These are phyloP conservation scores for Trichocladium antarcticum DNA, from an alignment of 495 filamentous ascomycete species.

Conservation along the genomic window DNA sequence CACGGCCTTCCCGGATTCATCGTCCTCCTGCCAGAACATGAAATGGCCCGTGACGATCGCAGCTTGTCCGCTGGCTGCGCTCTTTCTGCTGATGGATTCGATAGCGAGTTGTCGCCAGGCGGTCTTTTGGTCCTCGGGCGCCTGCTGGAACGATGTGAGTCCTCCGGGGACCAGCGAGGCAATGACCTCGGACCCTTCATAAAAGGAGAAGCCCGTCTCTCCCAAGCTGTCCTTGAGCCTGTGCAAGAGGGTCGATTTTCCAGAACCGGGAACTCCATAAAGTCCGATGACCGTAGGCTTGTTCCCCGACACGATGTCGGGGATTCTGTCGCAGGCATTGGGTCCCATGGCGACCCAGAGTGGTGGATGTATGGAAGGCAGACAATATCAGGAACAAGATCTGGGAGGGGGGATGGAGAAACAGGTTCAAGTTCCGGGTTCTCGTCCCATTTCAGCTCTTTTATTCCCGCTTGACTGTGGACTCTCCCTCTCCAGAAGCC, in stretches of 20 bases:
- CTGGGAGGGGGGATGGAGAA: too few relatives aligned
- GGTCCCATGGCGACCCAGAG: background rate
- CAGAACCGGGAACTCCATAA: slow-evolving; percentile 52
- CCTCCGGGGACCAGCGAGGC: slow-evolving; percentile 38
- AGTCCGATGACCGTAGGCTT: slow-evolving; percentile 44
- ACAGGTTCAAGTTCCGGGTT: too few relatives aligned
- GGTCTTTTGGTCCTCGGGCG: slow-evolving; percentile 33
- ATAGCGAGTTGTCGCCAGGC: slow-evolving; percentile 41
- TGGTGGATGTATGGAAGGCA: too few relatives aligned
- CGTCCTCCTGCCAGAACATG: slow-evolving; percentile 47
- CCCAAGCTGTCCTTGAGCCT: slow-evolving; percentile 33
- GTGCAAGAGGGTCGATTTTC: slow-evolving; percentile 44
- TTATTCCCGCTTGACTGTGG: background rate
- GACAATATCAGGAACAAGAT: too few relatives aligned
- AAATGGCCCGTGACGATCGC: slow-evolving; percentile 50
- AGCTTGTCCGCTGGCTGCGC: slow-evolving; percentile 24
- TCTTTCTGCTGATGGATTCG: slow-evolving; percentile 33
- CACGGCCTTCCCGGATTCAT: slow-evolving; percentile 25
- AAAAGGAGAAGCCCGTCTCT: slow-evolving; percentile 36
- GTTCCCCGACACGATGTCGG: background rate
- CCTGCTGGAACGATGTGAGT: slow-evolving; percentile 40
- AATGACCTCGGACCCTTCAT: slow-evolving; percentile 47
- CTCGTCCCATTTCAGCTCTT: background rate
- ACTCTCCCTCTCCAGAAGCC: background rate
- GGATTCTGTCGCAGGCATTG: background rate